phyloP scores from a whole-genome alignment of 2,329 filamentous ascomycete species.

The Madurella fahalii region DNA sequence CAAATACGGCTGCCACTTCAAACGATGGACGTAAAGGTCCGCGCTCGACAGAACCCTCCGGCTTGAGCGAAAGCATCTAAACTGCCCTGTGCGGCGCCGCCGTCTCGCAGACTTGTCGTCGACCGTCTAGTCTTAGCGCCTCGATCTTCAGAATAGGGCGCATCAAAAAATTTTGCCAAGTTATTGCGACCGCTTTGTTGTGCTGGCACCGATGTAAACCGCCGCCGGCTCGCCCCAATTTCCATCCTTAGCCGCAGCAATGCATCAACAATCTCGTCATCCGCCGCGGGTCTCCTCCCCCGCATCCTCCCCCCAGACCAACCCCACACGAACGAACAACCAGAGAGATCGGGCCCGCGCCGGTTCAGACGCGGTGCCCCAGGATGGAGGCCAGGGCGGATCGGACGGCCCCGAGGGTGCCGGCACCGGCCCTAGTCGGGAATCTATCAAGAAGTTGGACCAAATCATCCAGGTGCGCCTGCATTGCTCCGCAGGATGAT shows the following conservation, averaged over 20 bases:
- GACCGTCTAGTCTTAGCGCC: background rate
- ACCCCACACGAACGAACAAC: conserved; percentile 69
- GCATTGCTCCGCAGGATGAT: background rate
- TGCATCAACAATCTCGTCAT: conserved; percentile 87
- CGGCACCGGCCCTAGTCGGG: conserved; percentile 49
- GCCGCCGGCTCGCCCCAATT: conserved; percentile 1
- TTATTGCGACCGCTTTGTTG: background rate
- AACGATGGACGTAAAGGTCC: conserved; percentile 27
- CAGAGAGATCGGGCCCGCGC: conserved; percentile 59
- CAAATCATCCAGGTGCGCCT: conserved; percentile 79
- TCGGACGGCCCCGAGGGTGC: conserved; percentile 44
- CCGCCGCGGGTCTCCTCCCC: conserved; percentile 70
- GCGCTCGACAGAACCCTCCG: conserved; percentile 17
- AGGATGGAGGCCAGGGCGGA: conserved; percentile 40
- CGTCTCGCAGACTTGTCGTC: background rate
- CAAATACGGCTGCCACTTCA: conserved; percentile 1
- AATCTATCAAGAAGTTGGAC: conserved; percentile 75
- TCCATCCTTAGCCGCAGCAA: conserved; percentile 38
- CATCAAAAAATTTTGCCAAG: background rate
- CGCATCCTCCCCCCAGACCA: conserved; percentile 66
- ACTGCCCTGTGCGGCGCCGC: background rate
- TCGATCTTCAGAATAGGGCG: background rate
- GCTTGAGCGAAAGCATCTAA: conserved; percentile 8
- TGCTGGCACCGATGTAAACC: conserved; percentile 20
- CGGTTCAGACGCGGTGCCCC: conserved; percentile 40